Conservation (phyloP, 495 filamentous ascomycete genomes). For the Penicillium canariense region DNA sequence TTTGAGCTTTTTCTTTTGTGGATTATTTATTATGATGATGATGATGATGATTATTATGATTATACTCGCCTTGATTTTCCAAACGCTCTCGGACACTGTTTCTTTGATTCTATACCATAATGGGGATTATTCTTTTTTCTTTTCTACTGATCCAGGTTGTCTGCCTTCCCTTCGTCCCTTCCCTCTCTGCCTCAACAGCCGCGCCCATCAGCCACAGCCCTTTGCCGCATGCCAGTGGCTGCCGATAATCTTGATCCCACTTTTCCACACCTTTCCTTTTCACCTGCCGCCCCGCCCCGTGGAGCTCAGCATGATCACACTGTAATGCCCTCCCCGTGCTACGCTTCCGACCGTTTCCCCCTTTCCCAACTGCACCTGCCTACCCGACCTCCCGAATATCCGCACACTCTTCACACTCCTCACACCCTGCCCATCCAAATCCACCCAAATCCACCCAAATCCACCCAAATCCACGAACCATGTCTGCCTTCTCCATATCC, state of each 20-base stretch:
- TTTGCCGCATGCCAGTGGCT: slow-evolving; percentile 20
- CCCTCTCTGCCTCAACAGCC: slow-evolving; percentile 6
- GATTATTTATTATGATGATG: not conserved
- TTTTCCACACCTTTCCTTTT: not conserved
- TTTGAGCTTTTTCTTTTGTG: slow-evolving; percentile 3
- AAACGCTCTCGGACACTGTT: not conserved
- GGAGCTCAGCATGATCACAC: slow-evolving; percentile 3
- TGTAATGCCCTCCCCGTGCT: not conserved
- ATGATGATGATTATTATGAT: too few relatives aligned
- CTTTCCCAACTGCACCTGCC: too few relatives aligned
- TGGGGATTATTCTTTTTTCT: not conserved
- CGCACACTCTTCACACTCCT: too few relatives aligned
- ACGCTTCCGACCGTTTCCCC: not conserved
- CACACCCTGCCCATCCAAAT: not conserved
- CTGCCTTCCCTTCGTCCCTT: not conserved
- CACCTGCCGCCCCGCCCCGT: too few relatives aligned
- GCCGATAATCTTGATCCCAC: slow-evolving; percentile 23
- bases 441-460: too few relatives aligned
- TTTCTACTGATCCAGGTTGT: not conserved
- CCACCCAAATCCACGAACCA: too few relatives aligned
- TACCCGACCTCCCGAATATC: too few relatives aligned
- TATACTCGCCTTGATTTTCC: too few relatives aligned
- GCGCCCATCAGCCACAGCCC: slow-evolving; percentile 20
- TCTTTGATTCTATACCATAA: not conserved
- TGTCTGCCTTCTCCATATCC: too few relatives aligned